Percentiles rank a stretch among this genome's conserved stretches.
Evolutionary conservation across 371 early-diverging fungal genomes (phyloP).

Genomic region (Blakeslea trispora): DNA sequence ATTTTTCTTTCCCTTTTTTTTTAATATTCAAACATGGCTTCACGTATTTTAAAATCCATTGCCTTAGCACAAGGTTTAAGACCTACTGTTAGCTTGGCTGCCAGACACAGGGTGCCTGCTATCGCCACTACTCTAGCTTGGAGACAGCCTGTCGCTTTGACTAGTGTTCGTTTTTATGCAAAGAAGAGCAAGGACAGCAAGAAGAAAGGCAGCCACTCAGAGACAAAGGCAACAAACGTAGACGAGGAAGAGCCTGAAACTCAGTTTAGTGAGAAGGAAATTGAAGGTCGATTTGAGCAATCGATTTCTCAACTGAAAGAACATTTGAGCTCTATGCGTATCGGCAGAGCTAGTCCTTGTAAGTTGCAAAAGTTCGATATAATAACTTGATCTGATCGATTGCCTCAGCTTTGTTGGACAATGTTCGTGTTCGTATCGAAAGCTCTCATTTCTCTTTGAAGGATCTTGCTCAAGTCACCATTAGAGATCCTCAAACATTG

Average conservation of each 20-base stretch:
- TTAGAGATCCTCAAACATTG: constrained; percentile 88
- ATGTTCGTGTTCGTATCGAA: constrained; percentile 68
- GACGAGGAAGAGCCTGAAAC: constrained; percentile 28
- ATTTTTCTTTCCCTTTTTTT: neutral
- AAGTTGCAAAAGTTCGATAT: constrained; percentile 9
- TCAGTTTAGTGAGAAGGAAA: constrained; percentile 46
- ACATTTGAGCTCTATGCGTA: constrained; percentile 67
- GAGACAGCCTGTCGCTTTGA: constrained; percentile 10
- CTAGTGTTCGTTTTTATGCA: constrained; percentile 33
- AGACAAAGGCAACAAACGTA: constrained; percentile 24
- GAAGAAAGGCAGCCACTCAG: constrained; percentile 34
- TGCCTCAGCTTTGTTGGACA: constrained; percentile 69
- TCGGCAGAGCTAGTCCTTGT: constrained; percentile 82
- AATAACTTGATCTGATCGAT: neutral
- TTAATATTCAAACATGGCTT: constrained; percentile 13
- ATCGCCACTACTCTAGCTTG: neutral
- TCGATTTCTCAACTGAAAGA: constrained; percentile 56
- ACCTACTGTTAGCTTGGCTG: neutral
- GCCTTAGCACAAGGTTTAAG: constrained; percentile 3
- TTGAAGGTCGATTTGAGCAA: constrained; percentile 47
- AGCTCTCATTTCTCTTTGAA: constrained; percentile 58
- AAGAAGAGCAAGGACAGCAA: constrained; percentile 32
- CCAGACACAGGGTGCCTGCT: neutral
- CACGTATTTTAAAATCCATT: constrained; percentile 12
- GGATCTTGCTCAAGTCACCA: constrained; percentile 78